A percentile compares a stretch with the other conserved stretches of the same genome.
These are phyloP conservation scores for Populus simonii DNA, from an alignment of 345 rosid species.

Conservation along the genomic window DNA sequence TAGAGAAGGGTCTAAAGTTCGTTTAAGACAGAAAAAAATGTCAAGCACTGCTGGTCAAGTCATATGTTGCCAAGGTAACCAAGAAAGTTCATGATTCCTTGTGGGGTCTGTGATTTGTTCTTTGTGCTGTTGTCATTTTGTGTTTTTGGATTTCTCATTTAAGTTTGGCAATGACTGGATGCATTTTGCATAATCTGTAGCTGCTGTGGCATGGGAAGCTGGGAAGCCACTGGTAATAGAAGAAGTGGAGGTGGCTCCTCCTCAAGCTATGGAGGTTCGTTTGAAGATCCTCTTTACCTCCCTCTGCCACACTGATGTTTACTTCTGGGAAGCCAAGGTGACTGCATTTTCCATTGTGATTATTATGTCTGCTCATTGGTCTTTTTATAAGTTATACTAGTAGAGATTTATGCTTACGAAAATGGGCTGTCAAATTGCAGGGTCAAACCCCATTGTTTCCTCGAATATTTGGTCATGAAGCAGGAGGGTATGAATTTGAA, in stretches of 20 bases:
- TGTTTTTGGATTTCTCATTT: no score
- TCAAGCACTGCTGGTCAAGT: conserved; percentile 33
- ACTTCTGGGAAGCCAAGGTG: conserved; percentile 59
- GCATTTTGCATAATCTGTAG: conserved; percentile 14
- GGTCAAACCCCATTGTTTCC: conserved; percentile 21
- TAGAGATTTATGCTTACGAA: no score
- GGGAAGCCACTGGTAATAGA: conserved; percentile 53
- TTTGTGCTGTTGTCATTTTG: background rate
- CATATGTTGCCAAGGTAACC: conserved; percentile 38
- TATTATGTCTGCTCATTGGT: no score
- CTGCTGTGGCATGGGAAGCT: conserved; percentile 59
- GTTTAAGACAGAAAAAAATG: conserved; percentile 4
- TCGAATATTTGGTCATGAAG: conserved; percentile 21
- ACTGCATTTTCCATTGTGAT: background rate
- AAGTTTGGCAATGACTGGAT: no score
- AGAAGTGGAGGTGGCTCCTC: conserved; percentile 56
- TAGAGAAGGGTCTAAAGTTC: background rate
- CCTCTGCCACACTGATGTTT: conserved; percentile 50
- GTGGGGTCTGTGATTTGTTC: background rate
- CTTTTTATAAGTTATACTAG: no score
- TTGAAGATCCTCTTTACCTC: conserved; percentile 39
- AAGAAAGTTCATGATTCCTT: background rate
- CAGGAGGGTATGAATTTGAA: conserved; percentile 10
- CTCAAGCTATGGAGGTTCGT: conserved; percentile 46
- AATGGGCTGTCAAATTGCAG: background rate